Percentiles rank a stretch among this genome's conserved stretches.
phyloP scores from a whole-genome alignment of 2,329 filamentous ascomycete species.

The Stachybotrys chlorohalonatus region DNA sequence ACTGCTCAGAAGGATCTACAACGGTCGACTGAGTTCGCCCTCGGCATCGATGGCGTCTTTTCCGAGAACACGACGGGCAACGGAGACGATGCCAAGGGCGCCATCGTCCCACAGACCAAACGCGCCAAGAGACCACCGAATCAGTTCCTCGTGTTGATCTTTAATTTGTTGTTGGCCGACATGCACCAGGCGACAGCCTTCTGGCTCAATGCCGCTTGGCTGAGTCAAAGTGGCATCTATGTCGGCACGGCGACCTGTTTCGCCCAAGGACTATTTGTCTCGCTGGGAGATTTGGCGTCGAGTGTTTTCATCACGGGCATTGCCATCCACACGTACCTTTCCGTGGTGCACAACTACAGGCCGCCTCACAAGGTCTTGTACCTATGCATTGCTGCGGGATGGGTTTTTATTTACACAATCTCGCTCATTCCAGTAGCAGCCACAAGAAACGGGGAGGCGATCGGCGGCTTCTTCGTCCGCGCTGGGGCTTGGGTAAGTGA shows the following conservation, averaged over 20 bases:
- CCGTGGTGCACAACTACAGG: conserved; percentile 47
- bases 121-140: conserved; percentile 36
- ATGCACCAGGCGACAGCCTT: conserved; percentile 58
- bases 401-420: conserved; percentile 51
- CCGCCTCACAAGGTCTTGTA: conserved; percentile 43
- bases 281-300: conserved; percentile 55
- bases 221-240: conserved; percentile 41
- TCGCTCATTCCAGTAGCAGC: conserved; percentile 40
- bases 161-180: conserved; percentile 61
- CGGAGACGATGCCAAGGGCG: not conserved
- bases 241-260: conserved; percentile 47
- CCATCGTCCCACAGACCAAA: conserved; percentile 5
- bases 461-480: conserved; percentile 48
- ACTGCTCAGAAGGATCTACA: conserved; percentile 9
- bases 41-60: conserved; percentile 26
- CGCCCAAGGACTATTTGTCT: conserved; percentile 60
- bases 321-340: conserved; percentile 57
- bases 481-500: conserved; percentile 51
- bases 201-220: conserved; percentile 51
- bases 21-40: conserved; percentile 20
- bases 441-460: conserved; percentile 29
- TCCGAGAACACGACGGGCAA: conserved; percentile 1
- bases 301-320: conserved; percentile 60
- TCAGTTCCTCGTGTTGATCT: conserved; percentile 60
- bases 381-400: conserved; percentile 34